These are phyloP conservation scores for Circinella umbellata DNA, from an alignment of 371 early-diverging fungal species.

Conservation along the genomic window DNA sequence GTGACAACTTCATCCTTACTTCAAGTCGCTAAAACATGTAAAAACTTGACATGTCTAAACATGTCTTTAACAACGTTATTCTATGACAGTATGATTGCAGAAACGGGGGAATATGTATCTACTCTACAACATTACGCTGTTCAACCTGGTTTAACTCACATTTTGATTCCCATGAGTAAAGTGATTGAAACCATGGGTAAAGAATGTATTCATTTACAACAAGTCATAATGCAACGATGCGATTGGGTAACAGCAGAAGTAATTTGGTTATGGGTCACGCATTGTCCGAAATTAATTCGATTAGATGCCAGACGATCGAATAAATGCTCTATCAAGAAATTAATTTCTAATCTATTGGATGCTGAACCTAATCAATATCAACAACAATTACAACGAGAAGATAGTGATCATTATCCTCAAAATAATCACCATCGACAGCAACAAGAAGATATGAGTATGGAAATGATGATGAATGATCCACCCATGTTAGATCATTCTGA, in stretches of 20 bases:
- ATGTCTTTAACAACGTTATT: constrained; percentile 56
- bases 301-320: constrained; percentile 54
- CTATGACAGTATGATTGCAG: constrained; percentile 52
- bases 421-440: neutral
- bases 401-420: neutral
- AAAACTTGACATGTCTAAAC: constrained; percentile 51
- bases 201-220: constrained; percentile 48
- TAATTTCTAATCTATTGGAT: constrained; percentile 14
- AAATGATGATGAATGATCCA: constrained; percentile 3
- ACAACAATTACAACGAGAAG: constrained; percentile 12
- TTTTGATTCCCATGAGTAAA: constrained; percentile 44
- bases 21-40: constrained; percentile 53
- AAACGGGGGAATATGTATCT: constrained; percentile 67
- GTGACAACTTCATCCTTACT: constrained; percentile 64
- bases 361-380: neutral
- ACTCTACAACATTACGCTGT: constrained; percentile 56
- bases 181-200: constrained; percentile 53
- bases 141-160: constrained; percentile 59
- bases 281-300: constrained; percentile 41
- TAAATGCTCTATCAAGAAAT: constrained; percentile 43
- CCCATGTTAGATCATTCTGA: neutral
- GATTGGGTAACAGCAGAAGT: constrained; percentile 64
- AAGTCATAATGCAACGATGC: constrained; percentile 57
- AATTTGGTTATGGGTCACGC: constrained; percentile 47
- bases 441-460: neutral